Evolutionary conservation across 73 alveolate genomes (phyloP).

Genomic region (Paramecium primaurelia): DNA sequence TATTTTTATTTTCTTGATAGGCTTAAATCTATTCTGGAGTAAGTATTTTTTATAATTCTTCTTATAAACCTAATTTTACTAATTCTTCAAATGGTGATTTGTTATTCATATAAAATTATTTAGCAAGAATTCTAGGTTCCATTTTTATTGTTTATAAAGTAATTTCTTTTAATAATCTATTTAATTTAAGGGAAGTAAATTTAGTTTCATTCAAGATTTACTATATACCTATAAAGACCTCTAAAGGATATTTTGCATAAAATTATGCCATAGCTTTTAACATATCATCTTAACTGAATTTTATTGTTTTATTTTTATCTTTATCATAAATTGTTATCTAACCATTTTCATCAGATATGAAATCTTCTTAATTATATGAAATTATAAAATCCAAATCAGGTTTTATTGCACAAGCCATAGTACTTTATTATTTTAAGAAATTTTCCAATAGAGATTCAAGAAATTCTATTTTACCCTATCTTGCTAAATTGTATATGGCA

Average conservation of each 20-base stretch:
- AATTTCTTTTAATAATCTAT: not conserved
- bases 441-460: not conserved
- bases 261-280: not conserved
- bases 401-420: not conserved
- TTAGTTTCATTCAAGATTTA: not conserved
- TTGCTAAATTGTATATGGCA: not conserved
- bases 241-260: conserved; percentile 22
- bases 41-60: not conserved
- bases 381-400: not conserved
- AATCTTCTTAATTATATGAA: not conserved
- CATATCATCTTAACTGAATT: not conserved
- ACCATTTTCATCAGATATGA: not conserved
- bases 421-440: not conserved
- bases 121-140: conserved; percentile 15
- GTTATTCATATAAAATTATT: not conserved
- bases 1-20: not conserved
- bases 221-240: not conserved
- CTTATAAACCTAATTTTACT: not conserved
- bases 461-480: not conserved
- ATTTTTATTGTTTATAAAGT: not conserved
- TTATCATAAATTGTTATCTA: not conserved
- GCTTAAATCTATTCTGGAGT: not conserved
- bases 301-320: not conserved
- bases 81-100: not conserved
- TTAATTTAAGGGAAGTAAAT: not conserved